These are phyloP conservation scores for Aspergillus carlsbadensis DNA, from an alignment of 495 filamentous ascomycete genomes.

Conservation along the genomic window DNA sequence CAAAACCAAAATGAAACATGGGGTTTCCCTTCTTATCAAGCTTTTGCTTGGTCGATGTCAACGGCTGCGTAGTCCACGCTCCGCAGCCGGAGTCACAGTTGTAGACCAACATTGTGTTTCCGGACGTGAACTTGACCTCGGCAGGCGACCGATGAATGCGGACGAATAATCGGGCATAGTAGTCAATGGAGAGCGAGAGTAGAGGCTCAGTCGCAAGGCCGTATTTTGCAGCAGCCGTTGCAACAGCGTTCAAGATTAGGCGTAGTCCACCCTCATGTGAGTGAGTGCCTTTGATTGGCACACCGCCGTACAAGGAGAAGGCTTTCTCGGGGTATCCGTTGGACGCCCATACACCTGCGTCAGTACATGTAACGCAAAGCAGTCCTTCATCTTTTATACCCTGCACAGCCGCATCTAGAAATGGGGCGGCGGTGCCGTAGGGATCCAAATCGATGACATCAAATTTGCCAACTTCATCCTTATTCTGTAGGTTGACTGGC, in stretches of 20 bases:
- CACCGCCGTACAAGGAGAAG: slow-evolving; percentile 85
- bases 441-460: slow-evolving; percentile 97
- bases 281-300: slow-evolving; percentile 76
- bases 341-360: slow-evolving; percentile 91
- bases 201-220: slow-evolving; percentile 90
- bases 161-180: slow-evolving; percentile 89
- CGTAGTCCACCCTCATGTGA: slow-evolving; percentile 89
- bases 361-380: slow-evolving; percentile 93
- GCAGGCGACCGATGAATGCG: slow-evolving; percentile 73
- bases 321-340: slow-evolving; percentile 91
- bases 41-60: slow-evolving; percentile 63
- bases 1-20: slow-evolving; percentile 72
- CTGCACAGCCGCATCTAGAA: slow-evolving; percentile 87
- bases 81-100: slow-evolving; percentile 88
- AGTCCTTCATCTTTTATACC: slow-evolving; percentile 81
- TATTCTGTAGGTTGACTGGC: slow-evolving; percentile 2
- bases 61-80: slow-evolving; percentile 74
- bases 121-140: slow-evolving; percentile 83
- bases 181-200: slow-evolving; percentile 91
- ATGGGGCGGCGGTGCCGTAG: slow-evolving; percentile 88
- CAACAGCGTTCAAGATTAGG: slow-evolving; percentile 76
- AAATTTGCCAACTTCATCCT: slow-evolving; percentile 48
- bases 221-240: slow-evolving; percentile 76
- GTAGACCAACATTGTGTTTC: slow-evolving; percentile 91
- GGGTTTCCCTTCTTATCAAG: slow-evolving; percentile 66